Evolutionary conservation across 139 green algal genomes (phyloP), one percentile per base, ranked within the genome.

Genomic region (Chlamydomonas schloesseri): DNA sequence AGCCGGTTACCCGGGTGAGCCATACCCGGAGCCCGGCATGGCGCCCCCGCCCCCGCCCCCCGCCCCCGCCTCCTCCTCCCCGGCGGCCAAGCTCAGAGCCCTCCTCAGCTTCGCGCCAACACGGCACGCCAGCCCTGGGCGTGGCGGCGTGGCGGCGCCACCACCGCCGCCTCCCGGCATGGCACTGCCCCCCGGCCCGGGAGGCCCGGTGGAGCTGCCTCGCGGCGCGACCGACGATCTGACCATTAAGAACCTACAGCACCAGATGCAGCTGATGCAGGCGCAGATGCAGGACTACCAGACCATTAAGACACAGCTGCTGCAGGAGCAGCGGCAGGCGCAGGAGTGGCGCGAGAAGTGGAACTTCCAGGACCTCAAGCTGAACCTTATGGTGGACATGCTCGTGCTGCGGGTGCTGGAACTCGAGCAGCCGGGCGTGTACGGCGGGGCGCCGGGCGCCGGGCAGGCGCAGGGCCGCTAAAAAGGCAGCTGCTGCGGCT

Each of bases 281-380:
- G 73, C 72, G 18, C 62, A 84, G 58, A 21, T 91, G 67, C 72
- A 88, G 68, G 81, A 83, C 36, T 81, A 86, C 58, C 81, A 91
- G 15, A 28, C 55, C 31, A 10, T 88, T 10, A 88, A 86, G 74
- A 33, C 36, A 34, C 55, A 73, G 34, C 62, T 88, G 42, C 28
- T 34, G 28, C 13, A 28, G 36, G 81, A 91, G 53, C 81, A 91
- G 68, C 74, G 87, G 13, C 28, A 69, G 31, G 81, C 74, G 6
- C 13, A 57, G 3, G 87, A 91, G 3, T 91, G 87, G 87, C 82
- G 65, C 33, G 87, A 91, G 31, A 91, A 88, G 34, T 91, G 81
- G 81, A 91, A 91, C 57, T 82, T 80, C 33, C 87, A 91, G 81
- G 88, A 91, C 73, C 86, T 91, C 70, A 91, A 91, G 81, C 65